Evolutionary conservation across 148 eudicot species (phyloP), one percentile per base, ranked within the genome.

Genomic region (Linanthus parryae): DNA sequence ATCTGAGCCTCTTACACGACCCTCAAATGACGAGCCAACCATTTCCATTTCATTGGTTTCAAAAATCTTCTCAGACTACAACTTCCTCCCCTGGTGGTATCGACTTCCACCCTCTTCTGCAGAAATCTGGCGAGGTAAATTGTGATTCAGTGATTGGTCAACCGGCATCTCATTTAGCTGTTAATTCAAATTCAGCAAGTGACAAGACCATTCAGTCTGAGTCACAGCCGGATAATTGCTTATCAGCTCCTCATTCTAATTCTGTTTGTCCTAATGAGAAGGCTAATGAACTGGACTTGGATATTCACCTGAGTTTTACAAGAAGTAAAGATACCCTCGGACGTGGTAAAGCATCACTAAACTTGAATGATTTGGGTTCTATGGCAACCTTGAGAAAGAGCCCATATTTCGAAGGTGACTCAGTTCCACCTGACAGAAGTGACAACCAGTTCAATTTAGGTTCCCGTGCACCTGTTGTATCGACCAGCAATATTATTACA

Each of bases 51-150:
- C 10, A 55, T 54, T 29, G n/a, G n/a, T n/a, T n/a, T n/a, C n/a
- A n/a, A n/a, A 69, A 70, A 44, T 66, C 78, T 54, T 68, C 49
- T 24, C 72, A 58, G 64, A 75, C 72, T 46, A 48, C 45, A 31
- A 46, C 56, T 44, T 52, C 65, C 23, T 26, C 67, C 18, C 58
- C 86, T 20, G 71, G 59, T 47, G 69, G 78, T 69, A 63, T 76
- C 37, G 84, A 86, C 68, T 91, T 91, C 62, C 98, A 91, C 59
- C 98, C 95, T 13, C 80, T 91, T 57, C 66, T 91, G 50, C 89
- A 84, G 79, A 85, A 81, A 65, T 44, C 57, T 49, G 66, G 67
- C 30, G 77, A 64, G 43, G 53, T 54, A 30, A 58, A 41, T 65
- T 30, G 57, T 31, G 54, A 52, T 48, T 52, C 67, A 13, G 41